phyloP scores from a whole-genome alignment of 495 filamentous ascomycete genomes.

The Xylaria bambusicola region DNA sequence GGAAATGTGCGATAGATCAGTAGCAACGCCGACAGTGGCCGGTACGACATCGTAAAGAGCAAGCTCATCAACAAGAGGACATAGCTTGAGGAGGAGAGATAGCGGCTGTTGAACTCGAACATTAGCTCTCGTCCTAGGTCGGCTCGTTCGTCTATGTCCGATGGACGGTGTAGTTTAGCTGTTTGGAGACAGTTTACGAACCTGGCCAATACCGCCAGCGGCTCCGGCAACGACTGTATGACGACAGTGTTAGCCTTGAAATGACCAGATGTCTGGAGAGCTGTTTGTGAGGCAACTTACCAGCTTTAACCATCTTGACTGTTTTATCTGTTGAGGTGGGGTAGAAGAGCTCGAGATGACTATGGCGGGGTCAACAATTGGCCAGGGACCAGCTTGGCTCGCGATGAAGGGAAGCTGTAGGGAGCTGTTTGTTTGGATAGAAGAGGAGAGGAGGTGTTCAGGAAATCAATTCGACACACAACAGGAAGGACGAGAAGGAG shows the following conservation, averaged over 20 bases:
- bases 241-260: conserved; percentile 37
- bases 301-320: conserved; percentile 84
- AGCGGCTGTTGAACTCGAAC: conserved; percentile 66
- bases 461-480: background rate
- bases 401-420: no score
- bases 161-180: background rate
- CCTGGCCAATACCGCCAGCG: conserved; percentile 98
- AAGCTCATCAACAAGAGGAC: conserved; percentile 83
- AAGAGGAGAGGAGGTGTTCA: background rate
- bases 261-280: background rate
- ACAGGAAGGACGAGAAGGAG: conserved; percentile 20
- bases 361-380: conserved; percentile 29
- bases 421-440: background rate
- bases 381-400: no score
- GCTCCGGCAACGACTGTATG: conserved; percentile 88
- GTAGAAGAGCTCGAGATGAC: conserved; percentile 19
- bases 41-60: conserved; percentile 97
- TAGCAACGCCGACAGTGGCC: conserved; percentile 94
- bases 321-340: conserved; percentile 27
- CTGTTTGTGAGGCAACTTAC: conserved; percentile 47
- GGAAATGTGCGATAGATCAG: conserved; percentile 97
- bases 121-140: conserved; percentile 31
- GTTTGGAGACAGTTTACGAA: conserved; percentile 37
- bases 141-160: background rate
- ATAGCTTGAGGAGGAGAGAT: conserved; percentile 90